phyloP scores from a whole-genome alignment of 228 moss, liverwort and hornwort genomes.

The Sphagnum fallax region DNA sequence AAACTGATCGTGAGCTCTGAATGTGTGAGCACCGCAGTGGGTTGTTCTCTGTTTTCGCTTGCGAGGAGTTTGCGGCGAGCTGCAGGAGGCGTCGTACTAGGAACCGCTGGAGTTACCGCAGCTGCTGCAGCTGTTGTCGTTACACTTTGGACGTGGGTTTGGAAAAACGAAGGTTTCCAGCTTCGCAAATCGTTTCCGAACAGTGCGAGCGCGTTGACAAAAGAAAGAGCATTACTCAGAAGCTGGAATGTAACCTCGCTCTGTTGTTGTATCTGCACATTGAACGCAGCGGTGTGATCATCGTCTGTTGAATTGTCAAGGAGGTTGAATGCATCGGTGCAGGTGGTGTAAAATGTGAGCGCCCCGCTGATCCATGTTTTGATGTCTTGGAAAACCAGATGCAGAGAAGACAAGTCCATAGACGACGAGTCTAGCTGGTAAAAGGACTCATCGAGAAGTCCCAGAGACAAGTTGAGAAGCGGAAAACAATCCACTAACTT shows the following conservation, averaged over 20 bases:
- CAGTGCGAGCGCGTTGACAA: conserved; percentile 23
- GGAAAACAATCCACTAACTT: conserved; percentile 29
- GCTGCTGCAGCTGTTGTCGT: neutral
- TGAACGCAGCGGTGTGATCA: conserved; percentile 13
- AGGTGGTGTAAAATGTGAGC: conserved; percentile 32
- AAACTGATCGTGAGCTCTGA: neutral
- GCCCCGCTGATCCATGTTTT: conserved; percentile 24
- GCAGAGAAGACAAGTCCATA: neutral
- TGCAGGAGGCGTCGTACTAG: neutral
- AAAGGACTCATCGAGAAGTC: conserved; percentile 7
- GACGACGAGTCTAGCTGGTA: neutral
- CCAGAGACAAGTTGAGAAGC: conserved; percentile 12
- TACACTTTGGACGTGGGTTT: neutral
- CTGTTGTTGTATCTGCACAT: conserved; percentile 2
- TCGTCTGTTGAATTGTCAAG: too few species aligned
- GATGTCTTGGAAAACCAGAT: conserved; percentile 7
- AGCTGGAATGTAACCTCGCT: conserved; percentile 14
- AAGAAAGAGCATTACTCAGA: conserved; percentile 38
- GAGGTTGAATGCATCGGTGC: conserved; percentile 13
- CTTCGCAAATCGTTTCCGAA: conserved; percentile 14
- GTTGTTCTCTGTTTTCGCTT: neutral
- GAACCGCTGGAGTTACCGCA: conserved; percentile 1
- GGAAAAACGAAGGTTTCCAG: conserved; percentile 28
- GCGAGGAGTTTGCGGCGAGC: neutral
- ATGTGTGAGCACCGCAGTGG: neutral